Percentiles rank a stretch among this genome's conserved stretches.
phyloP scores from a whole-genome alignment of 805 yeast species.

The Yamadazyma tumulicola region DNA sequence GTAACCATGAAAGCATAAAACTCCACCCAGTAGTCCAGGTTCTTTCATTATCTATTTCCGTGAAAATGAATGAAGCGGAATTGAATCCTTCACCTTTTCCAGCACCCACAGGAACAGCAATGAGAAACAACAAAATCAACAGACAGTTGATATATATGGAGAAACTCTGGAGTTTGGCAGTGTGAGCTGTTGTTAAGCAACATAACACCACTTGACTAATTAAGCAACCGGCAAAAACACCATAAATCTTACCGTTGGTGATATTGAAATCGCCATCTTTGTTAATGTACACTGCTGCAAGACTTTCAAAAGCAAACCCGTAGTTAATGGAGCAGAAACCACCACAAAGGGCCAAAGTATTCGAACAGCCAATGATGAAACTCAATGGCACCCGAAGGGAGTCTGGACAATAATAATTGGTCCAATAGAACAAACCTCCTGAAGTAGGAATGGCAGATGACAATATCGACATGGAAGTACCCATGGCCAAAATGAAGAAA shows the following conservation, averaged over 20 bases:
- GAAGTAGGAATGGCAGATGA: slow-evolving; percentile 72
- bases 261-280: slow-evolving; percentile 54
- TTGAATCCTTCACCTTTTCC: slow-evolving; percentile 19
- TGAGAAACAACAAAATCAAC: slow-evolving; percentile 51
- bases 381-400: slow-evolving; percentile 49
- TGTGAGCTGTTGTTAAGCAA: slow-evolving; percentile 51
- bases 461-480: slow-evolving; percentile 60
- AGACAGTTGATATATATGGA: slow-evolving; percentile 54
- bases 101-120: slow-evolving; percentile 65
- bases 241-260: slow-evolving; percentile 54
- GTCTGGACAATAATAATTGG: slow-evolving; percentile 60
- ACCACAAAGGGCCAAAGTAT: slow-evolving; percentile 62
- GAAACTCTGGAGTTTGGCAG: slow-evolving; percentile 57
- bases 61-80: slow-evolving; percentile 47
- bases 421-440: slow-evolving; percentile 58
- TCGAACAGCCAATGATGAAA: slow-evolving; percentile 63
- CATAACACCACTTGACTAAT: slow-evolving; percentile 51
- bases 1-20: slow-evolving; percentile 55
- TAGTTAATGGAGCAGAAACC: slow-evolving; percentile 67
- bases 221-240: slow-evolving; percentile 62
- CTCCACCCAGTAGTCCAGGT: slow-evolving; percentile 45
- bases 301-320: slow-evolving; percentile 59
- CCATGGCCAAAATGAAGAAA: slow-evolving; percentile 53
- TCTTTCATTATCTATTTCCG: slow-evolving; percentile 46
- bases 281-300: slow-evolving; percentile 55